A percentile compares a stretch with the other conserved stretches of the same genome.
phyloP scores from a whole-genome alignment of 306 rosid species.

The Cucumis melo region DNA sequence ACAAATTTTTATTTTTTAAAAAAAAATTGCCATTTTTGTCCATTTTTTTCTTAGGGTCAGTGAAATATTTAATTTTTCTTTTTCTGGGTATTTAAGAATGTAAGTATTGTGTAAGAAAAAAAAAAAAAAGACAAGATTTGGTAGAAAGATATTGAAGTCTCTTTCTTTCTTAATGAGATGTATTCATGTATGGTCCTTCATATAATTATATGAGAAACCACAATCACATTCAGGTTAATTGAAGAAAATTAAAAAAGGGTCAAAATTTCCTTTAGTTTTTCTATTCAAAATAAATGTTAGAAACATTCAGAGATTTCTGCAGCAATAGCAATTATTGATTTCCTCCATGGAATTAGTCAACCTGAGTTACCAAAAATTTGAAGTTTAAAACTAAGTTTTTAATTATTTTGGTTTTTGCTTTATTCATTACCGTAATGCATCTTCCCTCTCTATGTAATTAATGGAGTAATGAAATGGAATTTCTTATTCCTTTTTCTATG shows the following conservation, averaged over 20 bases:
- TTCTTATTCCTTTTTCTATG: neutral
- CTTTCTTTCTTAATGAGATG: neutral
- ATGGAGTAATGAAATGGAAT: neutral
- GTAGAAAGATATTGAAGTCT: neutral
- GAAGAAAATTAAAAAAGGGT: neutral
- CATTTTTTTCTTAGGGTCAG: neutral
- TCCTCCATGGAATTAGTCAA: constrained; percentile 1
- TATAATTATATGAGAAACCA: neutral
- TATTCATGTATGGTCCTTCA: neutral
- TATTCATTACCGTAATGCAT: neutral
- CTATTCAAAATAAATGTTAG: neutral
- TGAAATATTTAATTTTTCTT: neutral
- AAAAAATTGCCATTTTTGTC: neutral
- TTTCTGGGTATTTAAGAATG: neutral
- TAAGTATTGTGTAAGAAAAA: neutral
- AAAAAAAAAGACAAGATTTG: neutral
- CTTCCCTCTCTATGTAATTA: neutral
- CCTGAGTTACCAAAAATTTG: neutral
- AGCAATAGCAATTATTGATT: neutral
- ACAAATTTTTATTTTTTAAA: neutral
- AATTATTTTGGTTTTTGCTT: neutral
- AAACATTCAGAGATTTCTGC: neutral
- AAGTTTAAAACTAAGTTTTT: neutral
- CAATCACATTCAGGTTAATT: neutral
- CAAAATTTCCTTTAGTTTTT: neutral